These are phyloP conservation scores for Sophora flavescens DNA, from an alignment of 306 rosid species.

Conservation along the genomic window DNA sequence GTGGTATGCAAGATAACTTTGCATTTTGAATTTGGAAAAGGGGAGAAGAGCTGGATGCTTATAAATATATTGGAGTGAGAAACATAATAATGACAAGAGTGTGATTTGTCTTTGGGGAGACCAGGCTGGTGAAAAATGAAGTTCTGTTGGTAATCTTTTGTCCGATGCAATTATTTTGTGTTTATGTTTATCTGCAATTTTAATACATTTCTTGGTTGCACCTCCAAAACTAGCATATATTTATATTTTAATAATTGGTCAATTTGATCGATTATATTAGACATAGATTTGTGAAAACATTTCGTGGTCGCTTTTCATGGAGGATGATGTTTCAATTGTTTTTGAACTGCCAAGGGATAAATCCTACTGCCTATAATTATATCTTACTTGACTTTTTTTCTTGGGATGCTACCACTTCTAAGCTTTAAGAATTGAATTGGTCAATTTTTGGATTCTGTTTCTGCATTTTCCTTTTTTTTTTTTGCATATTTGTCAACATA, in stretches of 20 bases:
- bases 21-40: background rate
- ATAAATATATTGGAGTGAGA: background rate
- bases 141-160: background rate
- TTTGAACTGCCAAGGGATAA: no score
- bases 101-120: background rate
- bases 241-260: background rate
- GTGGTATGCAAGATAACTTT: background rate
- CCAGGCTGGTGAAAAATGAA: background rate
- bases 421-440: no score
- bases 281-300: background rate
- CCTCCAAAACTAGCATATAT: background rate
- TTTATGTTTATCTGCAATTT: background rate
- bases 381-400: no score
- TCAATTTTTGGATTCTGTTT: no score
- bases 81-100: background rate
- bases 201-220: background rate
- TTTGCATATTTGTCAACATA: no score
- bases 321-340: no score
- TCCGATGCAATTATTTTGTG: background rate
- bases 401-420: no score
- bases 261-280: background rate
- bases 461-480: no score
- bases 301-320: no score
- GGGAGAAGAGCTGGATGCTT: background rate
- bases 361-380: no score